A percentile compares a stretch with the other conserved stretches of the same genome.
Evolutionary conservation across 345 rosid species (phyloP).

Genomic region (Arabidopsis thaliana): TAIR10.1 NC_003076.8:14916001-14916500

Average conservation of each 20-base stretch:
- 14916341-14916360: not conserved
- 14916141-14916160: not conserved
- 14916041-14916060: constrained; percentile 41
- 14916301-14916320: not conserved
- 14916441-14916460: not conserved
- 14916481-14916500: not conserved
- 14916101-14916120: constrained; percentile 37
- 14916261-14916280: not conserved
- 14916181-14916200: not conserved
- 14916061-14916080: constrained; percentile 33
- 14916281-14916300: not conserved
- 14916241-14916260: constrained; percentile 5
- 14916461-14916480: not conserved
- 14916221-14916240: constrained; percentile 25
- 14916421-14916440: not conserved
- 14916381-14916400: not conserved
- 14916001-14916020: constrained; percentile 37
- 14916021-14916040: constrained; percentile 36
- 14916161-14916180: too few relatives aligned
- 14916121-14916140: not conserved
- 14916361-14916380: not conserved
- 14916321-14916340: not conserved
- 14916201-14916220: not conserved
- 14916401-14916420: not conserved
- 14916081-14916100: constrained; percentile 17